Percentiles rank a stretch among this genome's conserved stretches.
These are phyloP conservation scores for Rusavskia elegans DNA, from an alignment of 495 filamentous ascomycete genomes.

Conservation along the genomic window DNA sequence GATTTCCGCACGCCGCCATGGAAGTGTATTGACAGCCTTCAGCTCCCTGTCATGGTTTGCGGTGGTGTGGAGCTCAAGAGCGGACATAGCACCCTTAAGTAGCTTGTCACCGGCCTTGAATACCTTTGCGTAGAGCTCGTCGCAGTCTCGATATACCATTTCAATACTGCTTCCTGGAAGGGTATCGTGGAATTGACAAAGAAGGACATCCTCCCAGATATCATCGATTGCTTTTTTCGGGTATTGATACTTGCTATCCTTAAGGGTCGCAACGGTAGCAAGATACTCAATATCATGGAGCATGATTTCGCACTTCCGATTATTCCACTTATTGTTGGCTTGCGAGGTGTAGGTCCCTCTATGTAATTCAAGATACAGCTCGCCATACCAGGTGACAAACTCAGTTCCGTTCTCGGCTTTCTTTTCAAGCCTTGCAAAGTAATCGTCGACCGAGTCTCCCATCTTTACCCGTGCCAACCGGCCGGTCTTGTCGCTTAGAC, in stretches of 20 bases:
- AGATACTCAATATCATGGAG: constrained; percentile 77
- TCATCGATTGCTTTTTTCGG: constrained; percentile 81
- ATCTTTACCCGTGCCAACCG: constrained; percentile 74
- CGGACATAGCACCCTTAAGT: constrained; percentile 50
- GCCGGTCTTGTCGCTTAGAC: constrained; percentile 76
- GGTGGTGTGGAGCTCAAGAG: constrained; percentile 39
- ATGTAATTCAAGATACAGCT: constrained; percentile 94
- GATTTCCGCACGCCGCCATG: constrained; percentile 64
- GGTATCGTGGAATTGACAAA: constrained; percentile 96
- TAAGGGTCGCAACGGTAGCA: constrained; percentile 71
- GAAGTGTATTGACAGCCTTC: constrained; percentile 60
- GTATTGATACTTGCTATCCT: constrained; percentile 58
- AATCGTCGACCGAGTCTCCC: constrained; percentile 89
- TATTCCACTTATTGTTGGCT: constrained; percentile 90
- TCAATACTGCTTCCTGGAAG: constrained; percentile 89
- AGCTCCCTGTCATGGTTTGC: constrained; percentile 14
- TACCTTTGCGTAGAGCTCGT: constrained; percentile 70
- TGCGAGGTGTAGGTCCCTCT: constrained; percentile 95
- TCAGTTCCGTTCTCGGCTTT: constrained; percentile 52
- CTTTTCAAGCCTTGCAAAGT: constrained; percentile 71
- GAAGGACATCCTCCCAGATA: constrained; percentile 77
- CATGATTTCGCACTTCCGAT: constrained; percentile 69
- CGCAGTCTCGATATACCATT: constrained; percentile 92
- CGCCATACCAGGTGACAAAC: constrained; percentile 94
- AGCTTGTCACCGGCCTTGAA: constrained; percentile 59